Evolutionary conservation across 805 yeast species (phyloP).

Genomic region (Candida lessepsii): DNA sequence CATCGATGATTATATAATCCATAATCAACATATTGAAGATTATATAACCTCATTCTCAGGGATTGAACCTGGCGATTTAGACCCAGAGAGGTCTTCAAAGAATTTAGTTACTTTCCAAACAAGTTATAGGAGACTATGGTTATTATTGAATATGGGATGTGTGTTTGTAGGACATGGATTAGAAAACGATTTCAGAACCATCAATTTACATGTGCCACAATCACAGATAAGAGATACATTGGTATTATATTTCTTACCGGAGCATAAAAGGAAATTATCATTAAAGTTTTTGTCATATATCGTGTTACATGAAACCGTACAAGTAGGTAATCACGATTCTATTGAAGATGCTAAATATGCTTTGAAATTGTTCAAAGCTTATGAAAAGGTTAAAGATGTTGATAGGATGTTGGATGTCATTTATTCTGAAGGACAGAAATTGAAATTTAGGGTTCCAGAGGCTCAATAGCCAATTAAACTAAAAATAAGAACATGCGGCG

Average conservation of each 20-base stretch:
- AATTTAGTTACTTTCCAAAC: constrained; percentile 77
- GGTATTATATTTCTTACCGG: constrained; percentile 70
- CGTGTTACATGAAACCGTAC: constrained; percentile 72
- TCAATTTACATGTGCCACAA: constrained; percentile 84
- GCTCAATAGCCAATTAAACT: too few species aligned
- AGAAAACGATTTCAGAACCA: constrained; percentile 86
- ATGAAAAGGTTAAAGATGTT: constrained; percentile 54
- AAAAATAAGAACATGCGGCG: too few species aligned
- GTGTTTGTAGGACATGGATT: constrained; percentile 95
- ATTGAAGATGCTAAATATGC: constrained; percentile 95
- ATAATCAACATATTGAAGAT: constrained; percentile 69
- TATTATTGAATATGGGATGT: constrained; percentile 83
- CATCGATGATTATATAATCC: constrained; percentile 88
- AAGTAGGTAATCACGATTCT: constrained; percentile 92
- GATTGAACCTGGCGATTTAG: constrained; percentile 88
- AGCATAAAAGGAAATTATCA: constrained; percentile 74
- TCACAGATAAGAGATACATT: constrained; percentile 89
- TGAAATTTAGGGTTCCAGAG: constrained; percentile 52
- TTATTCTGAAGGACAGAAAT: constrained; percentile 65
- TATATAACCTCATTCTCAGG: constrained; percentile 91
- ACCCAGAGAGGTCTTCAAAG: constrained; percentile 61
- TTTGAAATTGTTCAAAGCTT: constrained; percentile 68
- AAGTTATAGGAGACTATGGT: constrained; percentile 87
- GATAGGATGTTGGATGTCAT: constrained; percentile 67
- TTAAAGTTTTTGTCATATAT: constrained; percentile 84